A percentile compares a stretch with the other conserved stretches of the same genome.
Conservation (phyloP, 768 basidiomycete species). For the Lenzites betulinus region DNA sequence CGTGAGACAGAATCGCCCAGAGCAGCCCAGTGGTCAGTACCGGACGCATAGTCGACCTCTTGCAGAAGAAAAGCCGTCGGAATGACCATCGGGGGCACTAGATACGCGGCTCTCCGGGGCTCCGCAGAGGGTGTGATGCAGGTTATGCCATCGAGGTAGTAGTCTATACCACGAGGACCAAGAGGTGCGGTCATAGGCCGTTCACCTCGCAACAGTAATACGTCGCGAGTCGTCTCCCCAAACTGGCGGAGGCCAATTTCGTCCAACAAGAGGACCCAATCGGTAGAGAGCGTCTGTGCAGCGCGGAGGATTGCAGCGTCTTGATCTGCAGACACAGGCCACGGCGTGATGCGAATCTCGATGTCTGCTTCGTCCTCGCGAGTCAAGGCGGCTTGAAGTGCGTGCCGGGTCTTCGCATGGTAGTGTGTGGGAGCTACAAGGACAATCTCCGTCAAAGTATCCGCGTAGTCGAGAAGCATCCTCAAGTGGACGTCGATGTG, state of each 20-base stretch:
- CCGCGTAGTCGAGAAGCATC: conserved; percentile 40
- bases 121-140: conserved; percentile 33
- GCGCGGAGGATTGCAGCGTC: conserved; percentile 37
- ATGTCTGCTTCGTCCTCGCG: conserved; percentile 34
- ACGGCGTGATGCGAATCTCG: conserved; percentile 45
- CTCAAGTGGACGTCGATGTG: conserved; percentile 38
- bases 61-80: conserved; percentile 34
- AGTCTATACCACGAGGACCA: conserved; percentile 43
- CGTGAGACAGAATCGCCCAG: conserved; percentile 32
- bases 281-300: conserved; percentile 43
- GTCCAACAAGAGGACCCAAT: conserved; percentile 56
- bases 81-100: conserved; percentile 64
- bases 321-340: conserved; percentile 26
- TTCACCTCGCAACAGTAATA: conserved; percentile 43
- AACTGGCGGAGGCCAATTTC: conserved; percentile 43
- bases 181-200: conserved; percentile 38
- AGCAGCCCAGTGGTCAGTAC: conserved; percentile 29
- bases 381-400: conserved; percentile 38
- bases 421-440: conserved; percentile 47
- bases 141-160: conserved; percentile 2
- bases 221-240: conserved; percentile 34
- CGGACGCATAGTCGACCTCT: conserved; percentile 16
- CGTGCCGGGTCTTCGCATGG: conserved; percentile 36
- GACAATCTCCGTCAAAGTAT: conserved; percentile 46
- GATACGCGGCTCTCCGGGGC: conserved; percentile 46